Conservation (phyloP, 352 stramenopile genomes). For the Globisporangium paddicum region DNA sequence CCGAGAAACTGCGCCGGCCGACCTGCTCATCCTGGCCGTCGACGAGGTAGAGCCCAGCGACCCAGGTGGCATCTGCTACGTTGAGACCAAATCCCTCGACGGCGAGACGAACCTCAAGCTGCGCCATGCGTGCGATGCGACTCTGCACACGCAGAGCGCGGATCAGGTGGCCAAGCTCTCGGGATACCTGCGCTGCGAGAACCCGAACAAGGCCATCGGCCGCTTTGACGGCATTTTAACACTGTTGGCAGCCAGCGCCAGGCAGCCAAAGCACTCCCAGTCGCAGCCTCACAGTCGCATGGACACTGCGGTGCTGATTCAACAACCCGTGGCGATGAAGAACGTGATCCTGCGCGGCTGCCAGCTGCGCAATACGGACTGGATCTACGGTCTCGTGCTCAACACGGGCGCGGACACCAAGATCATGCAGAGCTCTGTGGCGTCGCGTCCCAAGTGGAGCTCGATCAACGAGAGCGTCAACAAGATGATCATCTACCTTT, state of each 20-base stretch:
- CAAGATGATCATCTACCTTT: constrained; percentile 75
- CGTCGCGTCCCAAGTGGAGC: constrained; percentile 67
- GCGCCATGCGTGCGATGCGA: constrained; percentile 59
- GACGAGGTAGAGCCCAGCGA: constrained; percentile 57
- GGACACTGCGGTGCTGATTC: constrained; percentile 4
- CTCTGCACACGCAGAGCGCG: constrained; percentile 36
- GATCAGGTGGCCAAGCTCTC: constrained; percentile 31
- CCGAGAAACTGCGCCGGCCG: constrained; percentile 73
- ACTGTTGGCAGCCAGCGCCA: constrained; percentile 19
- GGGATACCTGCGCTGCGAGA: constrained; percentile 59
- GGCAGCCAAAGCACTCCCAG: constrained; percentile 12
- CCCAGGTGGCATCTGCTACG: constrained; percentile 76
- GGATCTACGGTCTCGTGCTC: constrained; percentile 84
- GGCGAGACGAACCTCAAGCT: constrained; percentile 91
- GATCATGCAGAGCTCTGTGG: constrained; percentile 76
- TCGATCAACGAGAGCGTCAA: constrained; percentile 80
- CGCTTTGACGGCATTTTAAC: constrained; percentile 71
- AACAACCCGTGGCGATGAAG: constrained; percentile 57
- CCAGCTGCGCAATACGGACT: constrained; percentile 87
- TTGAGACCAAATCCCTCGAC: constrained; percentile 87
- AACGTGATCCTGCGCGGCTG: constrained; percentile 88
- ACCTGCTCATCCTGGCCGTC: constrained; percentile 81
- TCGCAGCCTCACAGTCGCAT: background rate
- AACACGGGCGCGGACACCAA: constrained; percentile 86
- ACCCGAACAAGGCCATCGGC: constrained; percentile 77